Evolutionary conservation across 805 yeast species (phyloP).

Genomic region (Candida methanosorbosa): DNA sequence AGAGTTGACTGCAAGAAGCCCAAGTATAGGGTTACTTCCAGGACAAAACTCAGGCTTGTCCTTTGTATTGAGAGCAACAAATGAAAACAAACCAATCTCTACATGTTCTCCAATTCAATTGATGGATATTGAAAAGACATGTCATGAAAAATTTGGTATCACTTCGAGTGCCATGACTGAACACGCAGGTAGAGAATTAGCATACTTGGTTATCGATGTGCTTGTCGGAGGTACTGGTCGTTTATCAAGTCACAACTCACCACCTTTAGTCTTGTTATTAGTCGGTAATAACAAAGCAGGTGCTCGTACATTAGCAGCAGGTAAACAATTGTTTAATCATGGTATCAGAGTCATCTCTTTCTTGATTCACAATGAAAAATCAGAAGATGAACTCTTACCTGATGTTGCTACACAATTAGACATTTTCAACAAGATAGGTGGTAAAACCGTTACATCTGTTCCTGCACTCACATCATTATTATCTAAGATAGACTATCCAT

Average conservation of each 20-base stretch:
- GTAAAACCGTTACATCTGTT: conserved; percentile 42
- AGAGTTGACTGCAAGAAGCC: background rate
- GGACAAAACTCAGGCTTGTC: background rate
- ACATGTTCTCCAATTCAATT: conserved; percentile 73
- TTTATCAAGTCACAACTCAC: conserved; percentile 59
- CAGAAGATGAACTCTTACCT: conserved; percentile 27
- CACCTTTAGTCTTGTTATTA: conserved; percentile 65
- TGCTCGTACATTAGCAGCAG: conserved; percentile 66
- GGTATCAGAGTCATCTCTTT: conserved; percentile 61
- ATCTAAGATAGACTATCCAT: conserved; percentile 55
- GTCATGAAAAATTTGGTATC: conserved; percentile 45
- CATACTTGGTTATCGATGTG: conserved; percentile 46
- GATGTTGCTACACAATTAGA: conserved; percentile 39
- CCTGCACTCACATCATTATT: conserved; percentile 27
- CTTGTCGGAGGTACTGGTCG: conserved; percentile 62
- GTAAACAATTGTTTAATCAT: conserved; percentile 68
- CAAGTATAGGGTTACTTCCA: background rate
- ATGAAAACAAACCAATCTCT: conserved; percentile 31
- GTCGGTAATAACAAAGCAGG: conserved; percentile 75
- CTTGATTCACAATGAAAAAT: conserved; percentile 25
- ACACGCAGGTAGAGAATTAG: conserved; percentile 59
- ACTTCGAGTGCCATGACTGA: conserved; percentile 43
- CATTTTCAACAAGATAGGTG: conserved; percentile 55
- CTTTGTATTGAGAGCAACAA: conserved; percentile 1
- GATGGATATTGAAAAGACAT: conserved; percentile 60